These are phyloP conservation scores for Tylopilus felleus DNA, from an alignment of 768 basidiomycete species.

Conservation along the genomic window DNA sequence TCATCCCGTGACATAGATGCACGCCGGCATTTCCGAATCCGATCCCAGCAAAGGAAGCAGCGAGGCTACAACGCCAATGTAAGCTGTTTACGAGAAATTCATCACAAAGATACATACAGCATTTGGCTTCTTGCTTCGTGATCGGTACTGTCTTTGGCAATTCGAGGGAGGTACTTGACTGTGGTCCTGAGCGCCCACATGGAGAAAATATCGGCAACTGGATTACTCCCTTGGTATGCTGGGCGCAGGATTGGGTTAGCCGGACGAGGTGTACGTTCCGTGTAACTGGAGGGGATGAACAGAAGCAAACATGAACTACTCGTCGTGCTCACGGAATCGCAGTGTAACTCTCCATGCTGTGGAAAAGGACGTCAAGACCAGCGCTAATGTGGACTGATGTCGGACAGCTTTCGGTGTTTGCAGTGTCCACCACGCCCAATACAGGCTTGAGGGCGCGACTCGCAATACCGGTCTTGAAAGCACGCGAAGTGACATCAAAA, in stretches of 20 bases:
- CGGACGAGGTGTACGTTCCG: constrained; percentile 86
- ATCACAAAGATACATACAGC: constrained; percentile 53
- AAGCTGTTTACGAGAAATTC: not conserved
- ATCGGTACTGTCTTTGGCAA: constrained; percentile 76
- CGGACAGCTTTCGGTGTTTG: constrained; percentile 89
- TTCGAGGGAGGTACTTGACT: constrained; percentile 82
- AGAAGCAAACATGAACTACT: constrained; percentile 1
- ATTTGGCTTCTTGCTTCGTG: constrained; percentile 84
- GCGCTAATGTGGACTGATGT: constrained; percentile 90
- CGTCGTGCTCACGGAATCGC: constrained; percentile 72
- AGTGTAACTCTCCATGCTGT: constrained; percentile 92
- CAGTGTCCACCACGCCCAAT: constrained; percentile 83
- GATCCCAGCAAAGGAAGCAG: constrained; percentile 92
- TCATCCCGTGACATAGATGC: constrained; percentile 87
- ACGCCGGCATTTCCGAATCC: constrained; percentile 95
- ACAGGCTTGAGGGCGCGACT: constrained; percentile 87
- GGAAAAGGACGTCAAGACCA: constrained; percentile 95
- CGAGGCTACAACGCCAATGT: constrained; percentile 50
- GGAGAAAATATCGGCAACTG: constrained; percentile 94
- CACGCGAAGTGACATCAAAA: constrained; percentile 84
- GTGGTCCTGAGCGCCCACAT: constrained; percentile 90
- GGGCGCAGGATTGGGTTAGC: constrained; percentile 87
- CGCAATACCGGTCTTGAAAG: constrained; percentile 97
- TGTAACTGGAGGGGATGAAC: constrained; percentile 53
- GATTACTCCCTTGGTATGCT: constrained; percentile 91